Evolutionary conservation across 148 eudicot species (phyloP).

Genomic region (Rhododendron vialii): DNA sequence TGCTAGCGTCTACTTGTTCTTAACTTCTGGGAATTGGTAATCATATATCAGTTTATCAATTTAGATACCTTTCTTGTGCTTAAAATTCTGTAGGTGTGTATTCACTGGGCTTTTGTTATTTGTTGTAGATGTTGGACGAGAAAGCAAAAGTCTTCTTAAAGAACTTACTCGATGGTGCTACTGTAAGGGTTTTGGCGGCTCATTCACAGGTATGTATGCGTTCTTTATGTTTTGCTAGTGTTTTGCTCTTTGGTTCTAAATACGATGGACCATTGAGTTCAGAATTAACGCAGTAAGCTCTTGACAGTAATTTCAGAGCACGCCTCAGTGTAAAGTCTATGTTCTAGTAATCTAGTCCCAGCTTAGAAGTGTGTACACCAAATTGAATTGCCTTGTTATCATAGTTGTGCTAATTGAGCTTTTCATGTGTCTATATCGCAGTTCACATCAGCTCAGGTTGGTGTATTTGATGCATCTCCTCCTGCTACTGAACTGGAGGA

Average conservation of each 20-base stretch:
- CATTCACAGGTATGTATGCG: slow-evolving; percentile 22
- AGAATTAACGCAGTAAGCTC: neutral
- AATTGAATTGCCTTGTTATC: neutral
- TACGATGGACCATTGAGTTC: neutral
- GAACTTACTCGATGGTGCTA: slow-evolving; percentile 30
- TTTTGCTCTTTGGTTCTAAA: neutral
- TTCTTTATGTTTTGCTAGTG: neutral
- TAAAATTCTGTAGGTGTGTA: neutral
- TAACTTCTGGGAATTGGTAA: neutral
- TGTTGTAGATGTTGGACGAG: slow-evolving; percentile 26
- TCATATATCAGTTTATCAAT: neutral
- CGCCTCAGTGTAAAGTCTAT: neutral
- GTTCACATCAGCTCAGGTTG: slow-evolving; percentile 11
- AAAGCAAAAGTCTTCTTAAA: slow-evolving; percentile 24
- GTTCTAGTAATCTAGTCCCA: neutral
- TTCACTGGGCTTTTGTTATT: neutral
- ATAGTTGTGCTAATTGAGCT: neutral
- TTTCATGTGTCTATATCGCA: slow-evolving; percentile 1
- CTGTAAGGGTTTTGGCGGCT: slow-evolving; percentile 26
- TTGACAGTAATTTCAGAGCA: neutral
- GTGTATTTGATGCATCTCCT: neutral
- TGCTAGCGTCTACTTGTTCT: neutral
- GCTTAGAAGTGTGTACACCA: neutral
- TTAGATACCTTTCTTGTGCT: neutral
- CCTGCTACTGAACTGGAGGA: neutral